Percentiles rank a stretch among this genome's conserved stretches.
Evolutionary conservation across 306 rosid genomes (phyloP).

Genomic region (Corylus heterophylla): DNA sequence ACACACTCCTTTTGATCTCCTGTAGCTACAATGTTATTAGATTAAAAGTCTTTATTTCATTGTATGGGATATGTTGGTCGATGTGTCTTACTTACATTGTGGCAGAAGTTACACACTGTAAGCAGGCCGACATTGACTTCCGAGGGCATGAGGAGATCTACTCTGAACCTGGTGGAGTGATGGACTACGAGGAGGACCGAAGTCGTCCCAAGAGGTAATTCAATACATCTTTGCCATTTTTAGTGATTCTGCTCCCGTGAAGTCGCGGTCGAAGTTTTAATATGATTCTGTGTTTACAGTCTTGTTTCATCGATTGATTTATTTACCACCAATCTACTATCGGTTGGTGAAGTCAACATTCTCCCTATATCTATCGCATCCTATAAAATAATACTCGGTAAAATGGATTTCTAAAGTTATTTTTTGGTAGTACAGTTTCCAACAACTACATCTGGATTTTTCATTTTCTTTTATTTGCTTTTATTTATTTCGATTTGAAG

Average conservation of each 20-base stretch:
- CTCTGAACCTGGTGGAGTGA: slow-evolving; percentile 99
- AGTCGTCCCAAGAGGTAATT: slow-evolving; percentile 93
- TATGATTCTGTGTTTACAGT: slow-evolving; percentile 4
- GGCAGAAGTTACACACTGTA: slow-evolving; percentile 99
- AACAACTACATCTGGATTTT: neutral
- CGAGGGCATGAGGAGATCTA: slow-evolving; percentile 97
- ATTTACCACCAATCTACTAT: neutral
- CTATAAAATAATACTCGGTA: neutral
- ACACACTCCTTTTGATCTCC: slow-evolving; percentile 22
- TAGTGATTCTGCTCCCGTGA: neutral
- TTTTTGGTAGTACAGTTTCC: neutral
- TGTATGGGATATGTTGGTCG: slow-evolving; percentile 76
- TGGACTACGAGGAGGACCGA: slow-evolving; percentile 97
- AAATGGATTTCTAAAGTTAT: neutral
- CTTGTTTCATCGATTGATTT: neutral
- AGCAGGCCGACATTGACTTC: slow-evolving; percentile 97
- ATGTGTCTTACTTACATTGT: slow-evolving; percentile 97
- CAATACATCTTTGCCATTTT: neutral
- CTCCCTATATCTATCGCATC: neutral
- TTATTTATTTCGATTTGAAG: neutral
- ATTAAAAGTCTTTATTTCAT: slow-evolving; percentile 22
- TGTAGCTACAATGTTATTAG: slow-evolving; percentile 16
- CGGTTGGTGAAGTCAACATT: neutral
- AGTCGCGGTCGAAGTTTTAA: slow-evolving; percentile 14
- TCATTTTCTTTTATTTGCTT: neutral